Base-by-base conservation (phyloP, 225 moss, liverwort and hornwort genomes). In the Physcomitrium patens region DNA sequence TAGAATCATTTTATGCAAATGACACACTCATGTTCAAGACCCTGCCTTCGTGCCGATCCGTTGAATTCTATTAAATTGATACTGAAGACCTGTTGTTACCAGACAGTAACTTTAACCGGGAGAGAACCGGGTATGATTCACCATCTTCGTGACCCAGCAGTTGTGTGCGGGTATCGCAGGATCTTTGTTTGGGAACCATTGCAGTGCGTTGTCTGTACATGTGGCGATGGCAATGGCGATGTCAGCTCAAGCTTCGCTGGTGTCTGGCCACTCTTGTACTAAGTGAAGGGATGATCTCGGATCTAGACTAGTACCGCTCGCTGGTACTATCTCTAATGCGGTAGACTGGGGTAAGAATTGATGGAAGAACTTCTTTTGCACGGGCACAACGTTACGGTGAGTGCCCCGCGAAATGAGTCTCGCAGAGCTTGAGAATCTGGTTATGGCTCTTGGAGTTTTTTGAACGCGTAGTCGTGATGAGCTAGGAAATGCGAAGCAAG, bases 171-270 rank as follows among this genome's bases (percentile, higher is more conserved):
- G 31, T 37, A 37, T 37, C 31, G 5, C 31, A 37, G 5, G 4
- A 4, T 37, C 31, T 37, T 37, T 7, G 45, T 15, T 8, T 19
- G 13, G 11, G 12, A 23, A 48, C 12, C 7, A 18, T 27, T 14
- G 26, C 52, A 24, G 3, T 26, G 70, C 12, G 61, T 71, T 47
- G 1, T 24, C 66, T 7, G 31, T 12, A 16, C 59, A 63, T n/a
- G 81, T 85, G 85, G 78, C 78, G 75, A 53, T 68, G 78, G 68
- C 27, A n/a, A n/a, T n/a, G n/a, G n/a, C n/a, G n/a, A n/a, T 46
- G 46, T 48, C 15, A 12, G 22, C 48, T 48, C 55, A 23, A 9
- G 45, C 50, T 51, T 51, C 9, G 13, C 75, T 13, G 48, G 61
- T 26, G 46, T 60, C 46, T 61, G 23, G 12, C 41, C 65, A 37